Evolutionary conservation across 805 yeast species (phyloP).

Genomic region (Kregervanrija pseudodelftensis): DNA sequence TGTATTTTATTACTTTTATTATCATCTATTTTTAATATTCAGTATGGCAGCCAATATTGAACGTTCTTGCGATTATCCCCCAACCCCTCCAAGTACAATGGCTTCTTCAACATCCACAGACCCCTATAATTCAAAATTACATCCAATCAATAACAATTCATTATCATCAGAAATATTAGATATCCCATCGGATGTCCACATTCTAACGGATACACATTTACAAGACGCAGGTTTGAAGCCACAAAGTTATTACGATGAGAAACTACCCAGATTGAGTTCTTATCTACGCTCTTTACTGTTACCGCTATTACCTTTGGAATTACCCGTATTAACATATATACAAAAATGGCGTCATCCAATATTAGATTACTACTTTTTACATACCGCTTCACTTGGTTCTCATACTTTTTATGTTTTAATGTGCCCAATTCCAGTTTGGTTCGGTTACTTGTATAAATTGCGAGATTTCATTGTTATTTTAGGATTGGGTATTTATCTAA

Average conservation of each 20-base stretch:
- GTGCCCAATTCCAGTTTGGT: slow-evolving; percentile 82
- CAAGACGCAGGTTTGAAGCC: slow-evolving; percentile 73
- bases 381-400: slow-evolving; percentile 84
- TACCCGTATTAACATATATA: slow-evolving; percentile 45
- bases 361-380: slow-evolving; percentile 72
- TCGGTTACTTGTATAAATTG: slow-evolving; percentile 50
- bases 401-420: slow-evolving; percentile 90
- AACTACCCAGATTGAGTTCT: slow-evolving; percentile 51
- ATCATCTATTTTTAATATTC: no score
- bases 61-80: background rate
- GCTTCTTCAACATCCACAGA: no score
- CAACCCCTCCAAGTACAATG: background rate
- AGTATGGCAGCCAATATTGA: no score
- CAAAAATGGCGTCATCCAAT: slow-evolving; percentile 47
- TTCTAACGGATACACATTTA: slow-evolving; percentile 18
- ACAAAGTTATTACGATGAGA: slow-evolving; percentile 53
- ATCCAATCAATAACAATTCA: no score
- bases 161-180: background rate
- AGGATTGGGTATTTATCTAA: slow-evolving; percentile 63
- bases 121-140: no score
- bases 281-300: slow-evolving; percentile 44
- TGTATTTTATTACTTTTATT: no score
- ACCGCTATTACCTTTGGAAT: slow-evolving; percentile 58
- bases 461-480: slow-evolving; percentile 54
- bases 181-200: background rate